Conservation (phyloP, 2,329 filamentous ascomycete genomes). For the Claviceps arundinis region DNA sequence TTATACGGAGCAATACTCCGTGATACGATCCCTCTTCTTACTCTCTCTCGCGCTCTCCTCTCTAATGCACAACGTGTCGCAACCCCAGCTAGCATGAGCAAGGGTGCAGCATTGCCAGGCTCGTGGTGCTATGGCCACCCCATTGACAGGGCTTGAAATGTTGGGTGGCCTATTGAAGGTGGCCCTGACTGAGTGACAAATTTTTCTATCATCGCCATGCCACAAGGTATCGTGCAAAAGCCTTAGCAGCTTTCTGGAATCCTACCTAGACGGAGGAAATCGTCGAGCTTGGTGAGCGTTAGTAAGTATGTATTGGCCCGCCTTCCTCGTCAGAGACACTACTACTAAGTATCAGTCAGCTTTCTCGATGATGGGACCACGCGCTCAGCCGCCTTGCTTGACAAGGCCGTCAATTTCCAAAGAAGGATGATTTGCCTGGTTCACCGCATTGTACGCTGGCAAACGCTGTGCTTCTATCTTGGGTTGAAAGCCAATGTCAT, state of each 20-base stretch:
- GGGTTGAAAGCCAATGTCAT: not conserved
- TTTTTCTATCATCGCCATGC: constrained; percentile 4
- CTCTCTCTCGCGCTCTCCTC: not conserved
- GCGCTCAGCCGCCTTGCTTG: not conserved
- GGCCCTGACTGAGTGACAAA: constrained; percentile 7
- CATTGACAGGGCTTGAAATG: constrained; percentile 8
- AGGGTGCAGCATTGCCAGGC: constrained; percentile 10
- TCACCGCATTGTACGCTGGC: not conserved
- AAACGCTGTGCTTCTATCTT: not conserved
- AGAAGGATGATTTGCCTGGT: not conserved
- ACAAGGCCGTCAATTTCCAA: not conserved
- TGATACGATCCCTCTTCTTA: not conserved
- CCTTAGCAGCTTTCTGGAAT: not conserved
- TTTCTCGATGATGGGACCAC: not conserved
- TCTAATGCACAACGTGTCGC: constrained; percentile 3
- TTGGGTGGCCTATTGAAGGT: constrained; percentile 8
- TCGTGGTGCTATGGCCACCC: constrained; percentile 9
- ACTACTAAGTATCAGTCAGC: not conserved
- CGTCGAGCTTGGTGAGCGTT: not conserved
- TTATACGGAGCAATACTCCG: not conserved
- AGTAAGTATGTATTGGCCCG: not conserved
- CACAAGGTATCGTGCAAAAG: constrained; percentile 1
- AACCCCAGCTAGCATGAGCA: constrained; percentile 7
- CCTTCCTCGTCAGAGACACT: not conserved
- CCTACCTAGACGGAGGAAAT: not conserved